Conservation (phyloP, 129 eudicot species). For the Tagetes patula region DNA sequence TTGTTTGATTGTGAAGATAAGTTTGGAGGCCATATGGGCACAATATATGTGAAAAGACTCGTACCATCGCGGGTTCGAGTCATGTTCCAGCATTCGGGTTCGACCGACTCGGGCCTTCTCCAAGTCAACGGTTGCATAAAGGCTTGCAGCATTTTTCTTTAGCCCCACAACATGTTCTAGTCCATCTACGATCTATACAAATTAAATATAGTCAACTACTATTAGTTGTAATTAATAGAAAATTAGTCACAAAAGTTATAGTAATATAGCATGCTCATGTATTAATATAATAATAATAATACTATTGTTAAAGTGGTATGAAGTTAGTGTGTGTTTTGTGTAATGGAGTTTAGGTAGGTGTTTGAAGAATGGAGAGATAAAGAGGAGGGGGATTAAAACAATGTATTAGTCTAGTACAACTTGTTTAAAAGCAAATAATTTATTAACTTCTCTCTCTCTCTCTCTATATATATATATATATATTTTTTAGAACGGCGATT, state of each 20-base stretch:
- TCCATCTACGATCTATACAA: conserved; percentile 52
- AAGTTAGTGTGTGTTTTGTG: not conserved
- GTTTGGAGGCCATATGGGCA: conserved; percentile 81
- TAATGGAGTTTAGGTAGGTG: not conserved
- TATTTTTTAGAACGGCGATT: no score
- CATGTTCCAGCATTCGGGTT: conserved; percentile 53
- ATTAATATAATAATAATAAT: no score
- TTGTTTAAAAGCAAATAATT: not conserved
- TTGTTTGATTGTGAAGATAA: conserved; percentile 61
- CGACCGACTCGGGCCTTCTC: conserved; percentile 86
- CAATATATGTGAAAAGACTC: conserved; percentile 89
- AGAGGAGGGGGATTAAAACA: not conserved
- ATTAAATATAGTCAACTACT: not conserved
- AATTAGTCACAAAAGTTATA: not conserved
- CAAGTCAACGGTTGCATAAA: conserved; percentile 77
- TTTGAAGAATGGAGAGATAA: not conserved
- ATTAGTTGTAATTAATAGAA: not conserved
- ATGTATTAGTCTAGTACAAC: not conserved
- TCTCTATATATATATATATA: no score
- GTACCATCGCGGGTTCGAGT: conserved; percentile 78
- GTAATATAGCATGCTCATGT: no score
- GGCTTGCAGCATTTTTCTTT: conserved; percentile 41
- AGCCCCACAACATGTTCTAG: conserved; percentile 47
- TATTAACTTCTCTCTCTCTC: no score
- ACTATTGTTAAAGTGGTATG: no score